phyloP scores from a whole-genome alignment of 768 basidiomycete species.

The Leccinellum albellum region DNA sequence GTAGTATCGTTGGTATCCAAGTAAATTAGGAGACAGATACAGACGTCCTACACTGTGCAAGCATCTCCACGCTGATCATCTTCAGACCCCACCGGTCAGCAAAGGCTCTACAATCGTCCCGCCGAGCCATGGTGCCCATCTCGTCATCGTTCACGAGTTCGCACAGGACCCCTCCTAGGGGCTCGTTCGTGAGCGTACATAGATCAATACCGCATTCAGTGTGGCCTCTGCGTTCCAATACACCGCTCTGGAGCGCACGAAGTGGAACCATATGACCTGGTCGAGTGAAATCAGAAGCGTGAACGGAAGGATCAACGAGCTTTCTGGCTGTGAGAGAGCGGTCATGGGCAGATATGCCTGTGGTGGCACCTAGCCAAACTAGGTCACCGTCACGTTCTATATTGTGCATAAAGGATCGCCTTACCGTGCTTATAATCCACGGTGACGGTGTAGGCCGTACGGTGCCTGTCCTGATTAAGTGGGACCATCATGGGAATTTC shows the following conservation, averaged over 20 bases:
- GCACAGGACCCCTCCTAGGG: conserved; percentile 76
- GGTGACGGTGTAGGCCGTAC: conserved; percentile 94
- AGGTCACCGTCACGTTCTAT: not conserved
- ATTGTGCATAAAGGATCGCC: not conserved
- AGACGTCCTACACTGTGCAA: conserved; percentile 43
- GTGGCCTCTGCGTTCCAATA: conserved; percentile 85
- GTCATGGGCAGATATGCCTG: conserved; percentile 96
- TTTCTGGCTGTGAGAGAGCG: conserved; percentile 83
- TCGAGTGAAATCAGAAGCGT: conserved; percentile 73
- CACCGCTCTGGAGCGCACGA: conserved; percentile 81
- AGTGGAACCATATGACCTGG: conserved; percentile 97
- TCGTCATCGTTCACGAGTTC: conserved; percentile 93
- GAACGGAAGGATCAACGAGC: conserved; percentile 60
- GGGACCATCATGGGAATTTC: conserved; percentile 93
- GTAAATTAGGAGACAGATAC: not conserved
- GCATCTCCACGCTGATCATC: conserved; percentile 92
- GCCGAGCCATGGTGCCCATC: conserved; percentile 86
- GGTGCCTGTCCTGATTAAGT: conserved; percentile 82
- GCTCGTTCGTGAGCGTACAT: conserved; percentile 65
- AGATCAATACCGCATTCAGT: conserved; percentile 90
- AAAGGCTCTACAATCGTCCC: conserved; percentile 90
- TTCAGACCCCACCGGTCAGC: conserved; percentile 87
- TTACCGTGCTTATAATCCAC: conserved; percentile 91
- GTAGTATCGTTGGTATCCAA: too few species aligned
- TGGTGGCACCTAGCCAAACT: conserved; percentile 66